These are phyloP conservation scores for Neospermospora avenae DNA, from an alignment of 2,329 filamentous ascomycete genomes.

Conservation along the genomic window DNA sequence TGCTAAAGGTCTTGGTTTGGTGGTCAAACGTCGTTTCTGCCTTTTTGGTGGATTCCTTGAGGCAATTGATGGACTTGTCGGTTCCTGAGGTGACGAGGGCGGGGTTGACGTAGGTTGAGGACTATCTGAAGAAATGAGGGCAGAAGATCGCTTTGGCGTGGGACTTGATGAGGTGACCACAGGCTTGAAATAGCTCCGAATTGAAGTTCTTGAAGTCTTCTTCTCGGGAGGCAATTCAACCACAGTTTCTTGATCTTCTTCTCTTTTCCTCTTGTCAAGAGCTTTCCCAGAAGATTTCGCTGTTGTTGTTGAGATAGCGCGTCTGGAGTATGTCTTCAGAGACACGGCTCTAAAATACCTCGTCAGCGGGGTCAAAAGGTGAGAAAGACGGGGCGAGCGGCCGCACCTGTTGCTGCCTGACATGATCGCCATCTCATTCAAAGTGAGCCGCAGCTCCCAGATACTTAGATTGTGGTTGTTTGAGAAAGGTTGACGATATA, in stretches of 20 bases:
- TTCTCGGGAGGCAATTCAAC: slow-evolving; percentile 3
- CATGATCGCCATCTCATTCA: slow-evolving; percentile 1
- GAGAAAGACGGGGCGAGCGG: background rate
- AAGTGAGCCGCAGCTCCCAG: background rate
- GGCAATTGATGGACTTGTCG: background rate
- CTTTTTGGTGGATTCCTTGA: slow-evolving; percentile 11
- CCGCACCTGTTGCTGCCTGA: slow-evolving; percentile 5
- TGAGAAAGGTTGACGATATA: background rate
- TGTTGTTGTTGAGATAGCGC: slow-evolving; percentile 18
- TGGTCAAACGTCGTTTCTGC: slow-evolving; percentile 21
- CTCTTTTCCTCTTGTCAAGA: too few relatives aligned
- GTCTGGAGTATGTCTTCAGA: slow-evolving; percentile 29
- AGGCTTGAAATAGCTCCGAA: slow-evolving; percentile 31
- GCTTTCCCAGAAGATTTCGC: slow-evolving; percentile 19
- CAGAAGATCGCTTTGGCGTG: slow-evolving; percentile 1
- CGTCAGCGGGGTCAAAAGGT: background rate
- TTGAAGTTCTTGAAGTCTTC: slow-evolving; percentile 23
- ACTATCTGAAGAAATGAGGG: slow-evolving; percentile 9
- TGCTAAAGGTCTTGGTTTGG: slow-evolving; percentile 3
- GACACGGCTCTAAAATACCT: background rate
- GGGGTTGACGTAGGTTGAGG: slow-evolving; percentile 16
- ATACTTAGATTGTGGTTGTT: background rate
- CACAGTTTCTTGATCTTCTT: slow-evolving; percentile 9
- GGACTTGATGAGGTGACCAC: slow-evolving; percentile 20
- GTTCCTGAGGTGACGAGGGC: slow-evolving; percentile 13